Percentiles rank a stretch among this genome's conserved stretches.
Evolutionary conservation across 257 asterid species (phyloP).

Genomic region (Nyctanthes arbortristis): DNA sequence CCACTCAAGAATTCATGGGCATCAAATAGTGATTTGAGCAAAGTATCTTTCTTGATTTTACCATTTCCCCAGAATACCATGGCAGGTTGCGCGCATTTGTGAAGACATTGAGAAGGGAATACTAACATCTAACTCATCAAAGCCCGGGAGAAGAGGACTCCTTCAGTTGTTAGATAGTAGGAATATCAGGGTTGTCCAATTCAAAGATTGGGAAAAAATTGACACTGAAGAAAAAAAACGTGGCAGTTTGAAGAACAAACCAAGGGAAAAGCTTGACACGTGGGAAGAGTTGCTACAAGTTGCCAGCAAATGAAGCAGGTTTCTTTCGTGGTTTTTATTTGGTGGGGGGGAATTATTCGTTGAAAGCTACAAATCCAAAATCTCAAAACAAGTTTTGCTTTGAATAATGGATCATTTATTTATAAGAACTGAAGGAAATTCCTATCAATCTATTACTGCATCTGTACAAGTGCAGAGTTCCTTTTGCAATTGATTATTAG

Average conservation of each 20-base stretch:
- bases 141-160: conserved; percentile 75
- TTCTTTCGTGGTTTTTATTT: too few relatives aligned
- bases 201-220: conserved; percentile 64
- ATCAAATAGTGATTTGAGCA: neutral
- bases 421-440: too few relatives aligned
- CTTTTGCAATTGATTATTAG: too few relatives aligned
- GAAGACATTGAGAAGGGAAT: conserved; percentile 64
- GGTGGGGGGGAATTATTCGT: too few relatives aligned
- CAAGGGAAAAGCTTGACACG: conserved; percentile 67
- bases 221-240: conserved; percentile 69
- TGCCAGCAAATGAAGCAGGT: conserved; percentile 35
- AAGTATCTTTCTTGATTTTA: neutral
- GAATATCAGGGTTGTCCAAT: conserved; percentile 51
- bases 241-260: conserved; percentile 56
- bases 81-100: conserved; percentile 69
- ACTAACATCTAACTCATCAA: conserved; percentile 39
- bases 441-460: too few relatives aligned
- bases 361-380: too few relatives aligned
- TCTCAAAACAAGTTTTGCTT: too few relatives aligned
- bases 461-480: too few relatives aligned
- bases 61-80: conserved; percentile 11
- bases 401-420: too few relatives aligned
- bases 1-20: conserved; percentile 6
- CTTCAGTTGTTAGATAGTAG: conserved; percentile 50
- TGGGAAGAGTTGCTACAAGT: conserved; percentile 73